Evolutionary conservation across 2,329 filamentous ascomycete genomes (phyloP), one percentile per base, ranked within the genome.

Genomic region (Colletotrichum cuscutae): DNA sequence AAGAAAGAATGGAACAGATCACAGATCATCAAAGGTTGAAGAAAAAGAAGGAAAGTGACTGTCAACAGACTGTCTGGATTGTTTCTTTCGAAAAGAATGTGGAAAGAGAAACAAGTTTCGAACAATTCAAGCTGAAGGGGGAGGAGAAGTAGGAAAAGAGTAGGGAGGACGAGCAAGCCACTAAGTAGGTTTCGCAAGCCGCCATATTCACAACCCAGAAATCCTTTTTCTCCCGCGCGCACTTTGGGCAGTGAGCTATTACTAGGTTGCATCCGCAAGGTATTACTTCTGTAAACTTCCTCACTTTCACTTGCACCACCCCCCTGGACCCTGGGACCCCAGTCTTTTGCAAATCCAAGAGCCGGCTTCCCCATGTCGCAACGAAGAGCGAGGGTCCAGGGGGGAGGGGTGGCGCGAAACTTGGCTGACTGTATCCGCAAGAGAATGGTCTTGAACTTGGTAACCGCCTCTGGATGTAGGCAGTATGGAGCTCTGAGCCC

Each of bases 1-100:
- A 42, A 56, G 56, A 73, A 73, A 61, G 73, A 74, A 70, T 62
- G 70, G 64, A 73, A 73, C 65, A 19, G 65, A 75, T 74, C 67
- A 62, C 70, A 75, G 72, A 70, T 72, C 72, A 58, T 72, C 68
- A 28, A 13, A 28, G 24, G 24, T 52, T 49, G 59, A 28, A 24
- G 35, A 42, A 66, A 73, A 69, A 58, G 61, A 72, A 74, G 65
- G 66, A 58, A 76, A 74, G 49, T 58, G 66, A 73, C 57, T 64
- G 70, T 63, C 68, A 32, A 61, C 37, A 59, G 64, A 73, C 65
- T 61, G 73, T 75, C 73, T 61, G 56, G 28, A 32, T 46, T 30
- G 56, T 49, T 70, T 32, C 61, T 57, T 15, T 35, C 4, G 71
- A 71, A 77, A 76, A 73, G 70, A 71, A 61, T 59, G 62, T 64